These are phyloP conservation scores for Castanea crenata DNA, from an alignment of 306 rosid species.

Conservation along the genomic window DNA sequence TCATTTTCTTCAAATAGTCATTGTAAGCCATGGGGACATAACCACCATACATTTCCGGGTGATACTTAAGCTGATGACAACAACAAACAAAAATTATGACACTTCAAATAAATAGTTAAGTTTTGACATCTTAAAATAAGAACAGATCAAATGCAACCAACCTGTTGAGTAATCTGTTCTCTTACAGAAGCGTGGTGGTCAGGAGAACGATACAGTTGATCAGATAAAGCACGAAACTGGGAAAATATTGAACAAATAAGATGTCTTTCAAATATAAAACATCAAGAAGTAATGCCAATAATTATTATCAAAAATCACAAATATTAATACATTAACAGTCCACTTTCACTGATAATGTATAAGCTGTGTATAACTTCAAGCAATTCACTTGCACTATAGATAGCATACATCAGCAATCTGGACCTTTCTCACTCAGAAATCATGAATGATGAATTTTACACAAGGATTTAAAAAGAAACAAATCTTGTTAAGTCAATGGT, in stretches of 20 bases:
- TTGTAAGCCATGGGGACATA: conserved; percentile 82
- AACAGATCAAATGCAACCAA: conserved; percentile 30
- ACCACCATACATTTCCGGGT: conserved; percentile 59
- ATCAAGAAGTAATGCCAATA: not conserved
- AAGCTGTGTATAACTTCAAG: not conserved
- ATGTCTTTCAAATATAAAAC: conserved; percentile 5
- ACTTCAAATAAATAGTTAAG: not conserved
- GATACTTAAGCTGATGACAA: conserved; percentile 54
- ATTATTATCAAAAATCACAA: not conserved
- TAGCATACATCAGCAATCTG: not conserved
- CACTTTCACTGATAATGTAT: not conserved
- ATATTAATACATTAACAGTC: not conserved
- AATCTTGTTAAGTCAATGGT: too few relatives aligned
- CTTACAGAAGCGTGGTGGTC: conserved; percentile 79
- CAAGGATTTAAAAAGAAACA: too few relatives aligned
- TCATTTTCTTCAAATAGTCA: conserved; percentile 82
- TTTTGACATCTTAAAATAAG: not conserved
- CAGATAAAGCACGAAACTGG: conserved; percentile 95
- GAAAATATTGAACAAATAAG: conserved; percentile 30
- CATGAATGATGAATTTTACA: not conserved
- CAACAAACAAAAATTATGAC: conserved; percentile 12
- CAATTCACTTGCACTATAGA: not conserved
- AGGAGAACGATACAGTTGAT: conserved; percentile 88
- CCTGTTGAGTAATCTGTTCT: conserved; percentile 83
- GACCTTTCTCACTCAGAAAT: not conserved